Percentiles rank a stretch among this genome's conserved stretches.
These are phyloP conservation scores for Plasmodium falciparum DNA, from an alignment of 169 alveolate species.

Conservation along the genomic window DNA sequence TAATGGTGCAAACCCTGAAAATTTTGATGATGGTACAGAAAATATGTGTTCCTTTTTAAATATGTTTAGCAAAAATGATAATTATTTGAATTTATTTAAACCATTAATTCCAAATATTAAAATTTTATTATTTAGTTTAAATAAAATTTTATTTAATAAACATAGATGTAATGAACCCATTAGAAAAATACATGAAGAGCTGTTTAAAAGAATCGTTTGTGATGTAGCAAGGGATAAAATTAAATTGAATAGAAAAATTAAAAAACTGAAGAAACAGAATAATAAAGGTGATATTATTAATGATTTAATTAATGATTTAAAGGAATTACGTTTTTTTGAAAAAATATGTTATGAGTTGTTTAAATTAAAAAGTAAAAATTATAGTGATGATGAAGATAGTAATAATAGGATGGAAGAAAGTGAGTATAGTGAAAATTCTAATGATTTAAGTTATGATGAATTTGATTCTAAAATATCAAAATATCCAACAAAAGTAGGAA, in stretches of 20 bases:
- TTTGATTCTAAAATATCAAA: slow-evolving; percentile 10
- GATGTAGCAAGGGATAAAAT: slow-evolving; percentile 56
- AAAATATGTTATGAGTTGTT: slow-evolving; percentile 58
- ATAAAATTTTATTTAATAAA: slow-evolving; percentile 56
- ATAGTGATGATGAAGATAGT: slow-evolving; percentile 41
- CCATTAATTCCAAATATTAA: slow-evolving; percentile 65
- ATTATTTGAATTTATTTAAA: slow-evolving; percentile 54
- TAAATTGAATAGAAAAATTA: slow-evolving; percentile 46
- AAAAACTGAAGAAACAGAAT: slow-evolving; percentile 16
- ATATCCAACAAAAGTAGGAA: not conserved
- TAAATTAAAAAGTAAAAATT: slow-evolving; percentile 38
- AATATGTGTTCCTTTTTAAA: slow-evolving; percentile 13
- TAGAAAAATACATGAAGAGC: slow-evolving; percentile 43
- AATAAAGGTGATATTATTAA: slow-evolving; percentile 7
- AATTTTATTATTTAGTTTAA: slow-evolving; percentile 41
- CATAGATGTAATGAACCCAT: slow-evolving; percentile 69
- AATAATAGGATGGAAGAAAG: slow-evolving; percentile 19
- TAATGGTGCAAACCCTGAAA: not conserved
- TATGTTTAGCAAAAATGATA: slow-evolving; percentile 32
- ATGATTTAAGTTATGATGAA: slow-evolving; percentile 15
- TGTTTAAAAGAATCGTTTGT: slow-evolving; percentile 48
- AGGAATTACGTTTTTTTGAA: slow-evolving; percentile 38
- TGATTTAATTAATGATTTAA: slow-evolving; percentile 32
- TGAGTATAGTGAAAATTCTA: slow-evolving; percentile 23
- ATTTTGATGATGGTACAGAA: not conserved